These are phyloP conservation scores for Cutaneotrichosporon sp. DNA, from an alignment of 1,284 basidiomycete species.

Conservation along the genomic window DNA sequence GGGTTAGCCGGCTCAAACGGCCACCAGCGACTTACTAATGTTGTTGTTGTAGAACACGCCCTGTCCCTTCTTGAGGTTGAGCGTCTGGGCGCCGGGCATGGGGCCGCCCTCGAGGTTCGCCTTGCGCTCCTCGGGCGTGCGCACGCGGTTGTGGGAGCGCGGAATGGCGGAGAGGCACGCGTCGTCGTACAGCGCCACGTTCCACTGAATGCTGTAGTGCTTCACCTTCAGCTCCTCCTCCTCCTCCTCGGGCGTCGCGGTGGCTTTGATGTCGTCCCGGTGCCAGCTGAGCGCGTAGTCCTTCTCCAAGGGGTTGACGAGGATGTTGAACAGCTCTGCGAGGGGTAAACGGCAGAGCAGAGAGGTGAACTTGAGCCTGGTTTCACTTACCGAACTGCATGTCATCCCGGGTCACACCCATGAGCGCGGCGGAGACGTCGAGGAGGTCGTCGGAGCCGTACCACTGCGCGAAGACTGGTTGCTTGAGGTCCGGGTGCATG, in stretches of 20 bases:
- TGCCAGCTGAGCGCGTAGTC: constrained; percentile 77
- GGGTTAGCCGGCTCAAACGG: constrained; percentile 3
- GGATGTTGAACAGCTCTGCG: constrained; percentile 71
- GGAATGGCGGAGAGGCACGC: constrained; percentile 71
- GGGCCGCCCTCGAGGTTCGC: constrained; percentile 56
- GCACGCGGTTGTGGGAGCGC: constrained; percentile 59
- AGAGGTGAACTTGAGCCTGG: no score
- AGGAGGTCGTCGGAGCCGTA: constrained; percentile 61
- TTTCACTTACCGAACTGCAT: constrained; percentile 67
- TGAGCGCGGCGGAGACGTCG: constrained; percentile 53
- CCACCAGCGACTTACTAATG: constrained; percentile 68
- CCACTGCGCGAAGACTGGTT: constrained; percentile 61
- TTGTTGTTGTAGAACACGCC: constrained; percentile 79
- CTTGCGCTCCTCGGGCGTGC: constrained; percentile 60
- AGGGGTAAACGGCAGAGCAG: no score
- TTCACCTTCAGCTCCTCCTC: constrained; percentile 56
- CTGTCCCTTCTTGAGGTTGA: constrained; percentile 63
- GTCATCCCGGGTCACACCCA: constrained; percentile 58
- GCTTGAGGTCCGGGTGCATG: constrained; percentile 67
- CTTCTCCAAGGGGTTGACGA: constrained; percentile 65
- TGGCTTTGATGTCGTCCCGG: constrained; percentile 67
- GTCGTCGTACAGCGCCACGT: constrained; percentile 71
- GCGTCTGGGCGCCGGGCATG: constrained; percentile 64
- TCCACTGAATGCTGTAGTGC: constrained; percentile 75
- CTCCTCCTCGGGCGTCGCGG: constrained; percentile 64